Conservation (phyloP, 768 basidiomycete species). For the Phaeolepiota aurea region DNA sequence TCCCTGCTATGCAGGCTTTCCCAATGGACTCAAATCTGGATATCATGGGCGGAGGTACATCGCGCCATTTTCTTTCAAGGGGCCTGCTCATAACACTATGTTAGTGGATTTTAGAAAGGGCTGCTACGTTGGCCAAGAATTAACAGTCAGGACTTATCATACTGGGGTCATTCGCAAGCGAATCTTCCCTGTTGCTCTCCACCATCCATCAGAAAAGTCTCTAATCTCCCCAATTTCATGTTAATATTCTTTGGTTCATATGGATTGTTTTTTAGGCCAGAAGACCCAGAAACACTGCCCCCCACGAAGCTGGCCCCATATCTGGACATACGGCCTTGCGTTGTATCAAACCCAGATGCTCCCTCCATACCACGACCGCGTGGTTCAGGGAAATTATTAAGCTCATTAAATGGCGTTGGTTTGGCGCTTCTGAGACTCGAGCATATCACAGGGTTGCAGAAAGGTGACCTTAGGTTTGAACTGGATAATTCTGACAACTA, state of each 20-base stretch:
- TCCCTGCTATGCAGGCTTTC: slow-evolving; percentile 68
- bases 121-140: slow-evolving; percentile 96
- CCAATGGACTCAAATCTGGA: slow-evolving; percentile 96
- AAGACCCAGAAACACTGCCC: slow-evolving; percentile 4
- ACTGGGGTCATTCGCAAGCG: slow-evolving; percentile 89
- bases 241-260: background rate
- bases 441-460: slow-evolving; percentile 48
- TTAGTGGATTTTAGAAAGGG: slow-evolving; percentile 97
- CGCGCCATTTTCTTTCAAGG: background rate
- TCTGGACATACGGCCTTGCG: slow-evolving; percentile 28
- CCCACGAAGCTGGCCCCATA: slow-evolving; percentile 19
- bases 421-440: slow-evolving; percentile 78
- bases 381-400: slow-evolving; percentile 69
- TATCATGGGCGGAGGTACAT: slow-evolving; percentile 84
- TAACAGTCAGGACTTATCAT: slow-evolving; percentile 94
- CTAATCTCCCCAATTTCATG: slow-evolving; percentile 7
- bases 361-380: slow-evolving; percentile 48
- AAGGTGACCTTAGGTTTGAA: slow-evolving; percentile 35
- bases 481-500: slow-evolving; percentile 24
- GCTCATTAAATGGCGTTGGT: slow-evolving; percentile 49
- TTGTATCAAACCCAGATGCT: slow-evolving; percentile 13
- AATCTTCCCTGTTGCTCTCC: slow-evolving; percentile 70
- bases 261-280: background rate
- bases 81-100: slow-evolving; percentile 1
- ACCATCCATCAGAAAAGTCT: slow-evolving; percentile 26